These are phyloP conservation scores for Gossypium ekmanianum DNA, from an alignment of 345 rosid species.

Conservation along the genomic window DNA sequence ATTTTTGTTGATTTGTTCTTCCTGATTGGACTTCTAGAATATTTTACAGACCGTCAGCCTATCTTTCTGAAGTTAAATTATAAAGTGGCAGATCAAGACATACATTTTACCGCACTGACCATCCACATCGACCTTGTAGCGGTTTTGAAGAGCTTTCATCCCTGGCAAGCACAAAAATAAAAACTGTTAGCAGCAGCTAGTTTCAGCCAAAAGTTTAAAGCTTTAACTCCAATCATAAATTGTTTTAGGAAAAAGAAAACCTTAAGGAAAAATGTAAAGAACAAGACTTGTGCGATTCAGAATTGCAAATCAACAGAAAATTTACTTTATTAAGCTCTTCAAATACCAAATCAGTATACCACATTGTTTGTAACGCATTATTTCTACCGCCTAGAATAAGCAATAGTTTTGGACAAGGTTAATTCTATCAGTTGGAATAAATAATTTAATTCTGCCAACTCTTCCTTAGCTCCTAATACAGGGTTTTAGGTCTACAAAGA, in stretches of 20 bases:
- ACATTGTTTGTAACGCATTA: neutral
- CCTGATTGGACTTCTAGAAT: neutral
- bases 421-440: neutral
- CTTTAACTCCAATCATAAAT: neutral
- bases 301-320: neutral
- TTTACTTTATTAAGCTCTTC: neutral
- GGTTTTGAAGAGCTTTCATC: constrained; percentile 8
- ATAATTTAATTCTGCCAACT: neutral
- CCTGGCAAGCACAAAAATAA: neutral
- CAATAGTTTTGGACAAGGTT: neutral
- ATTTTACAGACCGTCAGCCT: neutral
- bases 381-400: neutral
- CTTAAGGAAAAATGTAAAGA: neutral
- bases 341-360: neutral
- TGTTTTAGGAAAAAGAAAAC: neutral
- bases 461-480: neutral
- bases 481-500: neutral
- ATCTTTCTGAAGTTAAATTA: neutral
- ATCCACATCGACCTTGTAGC: constrained; percentile 5
- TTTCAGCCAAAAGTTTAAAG: constrained; percentile 5
- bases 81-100: neutral
- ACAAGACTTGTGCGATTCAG: neutral
- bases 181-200: neutral
- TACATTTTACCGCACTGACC: constrained; percentile 9
- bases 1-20: neutral